phyloP scores from a whole-genome alignment of 2,329 filamentous ascomycete species.

The Neophaeococcomyces aloes region DNA sequence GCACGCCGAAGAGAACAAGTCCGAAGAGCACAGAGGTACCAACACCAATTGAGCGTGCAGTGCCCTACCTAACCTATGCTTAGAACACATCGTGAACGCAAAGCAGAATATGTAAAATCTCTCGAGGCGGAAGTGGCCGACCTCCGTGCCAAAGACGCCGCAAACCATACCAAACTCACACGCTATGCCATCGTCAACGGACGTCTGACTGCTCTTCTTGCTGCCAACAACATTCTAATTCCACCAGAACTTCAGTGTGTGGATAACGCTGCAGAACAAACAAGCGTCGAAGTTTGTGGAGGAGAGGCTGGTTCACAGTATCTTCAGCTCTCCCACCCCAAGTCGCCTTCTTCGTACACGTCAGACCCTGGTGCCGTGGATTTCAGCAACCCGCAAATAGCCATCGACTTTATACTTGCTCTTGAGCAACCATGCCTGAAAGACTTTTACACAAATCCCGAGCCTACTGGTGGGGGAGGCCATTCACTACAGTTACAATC shows the following conservation, averaged over 20 bases:
- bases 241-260: conserved; percentile 7
- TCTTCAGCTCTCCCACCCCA: background rate
- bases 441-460: conserved; percentile 16
- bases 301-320: background rate
- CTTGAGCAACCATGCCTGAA: conserved; percentile 24
- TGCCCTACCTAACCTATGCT: background rate
- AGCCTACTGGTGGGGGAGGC: conserved; percentile 16
- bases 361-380: conserved; percentile 16
- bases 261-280: background rate
- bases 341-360: no score
- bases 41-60: conserved; percentile 1
- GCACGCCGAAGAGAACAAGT: conserved; percentile 23
- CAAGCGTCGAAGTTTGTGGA: background rate
- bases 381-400: conserved; percentile 23
- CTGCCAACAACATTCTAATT: conserved; percentile 13
- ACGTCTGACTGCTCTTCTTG: conserved; percentile 16
- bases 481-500: conserved; percentile 25
- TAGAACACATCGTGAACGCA: conserved; percentile 26
- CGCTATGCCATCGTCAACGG: conserved; percentile 15
- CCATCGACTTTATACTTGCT: conserved; percentile 25
- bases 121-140: conserved; percentile 23
- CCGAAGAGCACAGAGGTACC: conserved; percentile 23
- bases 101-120: conserved; percentile 25
- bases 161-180: conserved; percentile 2
- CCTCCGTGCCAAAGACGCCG: conserved; percentile 21